Evolutionary conservation across 2,329 filamentous ascomycete species (phyloP).

Genomic region (Ascochyta koolunga): DNA sequence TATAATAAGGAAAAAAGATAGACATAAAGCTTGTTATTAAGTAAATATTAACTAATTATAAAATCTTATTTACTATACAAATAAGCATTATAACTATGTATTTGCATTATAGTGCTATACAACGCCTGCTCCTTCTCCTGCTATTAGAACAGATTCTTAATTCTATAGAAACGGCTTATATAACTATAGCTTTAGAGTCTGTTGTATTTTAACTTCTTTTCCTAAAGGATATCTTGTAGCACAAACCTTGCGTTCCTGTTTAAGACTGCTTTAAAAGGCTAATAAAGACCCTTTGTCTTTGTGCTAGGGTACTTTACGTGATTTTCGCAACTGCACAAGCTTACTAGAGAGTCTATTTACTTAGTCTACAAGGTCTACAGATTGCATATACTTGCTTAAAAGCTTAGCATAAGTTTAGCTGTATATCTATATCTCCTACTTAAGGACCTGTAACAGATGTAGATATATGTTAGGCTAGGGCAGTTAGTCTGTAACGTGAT

Average conservation of each 20-base stretch:
- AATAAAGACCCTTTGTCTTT: neutral
- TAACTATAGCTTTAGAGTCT: neutral
- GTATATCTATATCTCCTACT: neutral
- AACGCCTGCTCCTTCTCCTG: neutral
- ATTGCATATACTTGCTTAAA: neutral
- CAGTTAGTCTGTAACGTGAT: neutral
- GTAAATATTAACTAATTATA: too few species aligned
- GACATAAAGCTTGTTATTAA: too few species aligned
- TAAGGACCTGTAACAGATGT: neutral
- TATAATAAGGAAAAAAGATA: too few species aligned
- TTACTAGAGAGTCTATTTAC: neutral
- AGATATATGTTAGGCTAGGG: neutral
- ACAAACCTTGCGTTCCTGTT: neutral
- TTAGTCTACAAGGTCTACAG: neutral
- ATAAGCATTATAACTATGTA: too few species aligned
- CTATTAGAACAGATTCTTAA: neutral
- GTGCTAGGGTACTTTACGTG: neutral
- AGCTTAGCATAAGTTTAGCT: neutral
- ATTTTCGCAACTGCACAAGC: neutral
- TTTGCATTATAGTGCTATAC: neutral
- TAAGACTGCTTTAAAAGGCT: neutral
- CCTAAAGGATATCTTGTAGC: neutral
- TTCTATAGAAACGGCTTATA: neutral
- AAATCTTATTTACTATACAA: too few species aligned
- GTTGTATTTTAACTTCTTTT: neutral